phyloP scores from a whole-genome alignment of 306 rosid species.

The Arachis stenosperma region DNA sequence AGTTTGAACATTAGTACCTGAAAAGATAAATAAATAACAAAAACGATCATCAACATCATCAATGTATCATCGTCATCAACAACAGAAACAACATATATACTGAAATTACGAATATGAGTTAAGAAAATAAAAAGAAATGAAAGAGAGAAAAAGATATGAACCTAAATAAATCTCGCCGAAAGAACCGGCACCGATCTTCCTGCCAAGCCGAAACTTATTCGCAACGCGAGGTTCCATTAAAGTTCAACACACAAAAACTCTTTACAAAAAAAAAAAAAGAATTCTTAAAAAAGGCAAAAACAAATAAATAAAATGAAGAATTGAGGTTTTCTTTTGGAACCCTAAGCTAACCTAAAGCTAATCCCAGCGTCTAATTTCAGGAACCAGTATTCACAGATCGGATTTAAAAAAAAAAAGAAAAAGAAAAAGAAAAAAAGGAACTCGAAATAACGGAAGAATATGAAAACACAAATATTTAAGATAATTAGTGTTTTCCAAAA shows the following conservation, averaged over 20 bases:
- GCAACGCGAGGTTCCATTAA: constrained; percentile 89
- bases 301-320: background rate
- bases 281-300: background rate
- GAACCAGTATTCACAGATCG: constrained; percentile 42
- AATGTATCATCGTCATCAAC: constrained; percentile 4
- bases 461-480: background rate
- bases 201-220: constrained; percentile 79
- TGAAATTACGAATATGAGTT: background rate
- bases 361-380: constrained; percentile 38
- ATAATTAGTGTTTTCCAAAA: background rate
- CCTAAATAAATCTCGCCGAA: constrained; percentile 96
- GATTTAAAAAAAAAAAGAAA: background rate
- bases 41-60: no score
- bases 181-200: constrained; percentile 93
- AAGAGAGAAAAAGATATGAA: constrained; percentile 17
- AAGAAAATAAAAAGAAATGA: background rate
- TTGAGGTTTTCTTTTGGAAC: constrained; percentile 26
- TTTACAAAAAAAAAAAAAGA: background rate
- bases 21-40: constrained; percentile 6
- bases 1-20: constrained; percentile 79
- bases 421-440: background rate
- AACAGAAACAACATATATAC: constrained; percentile 9
- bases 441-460: background rate
- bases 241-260: constrained; percentile 13
- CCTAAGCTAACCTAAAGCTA: constrained; percentile 39